Evolutionary conservation across 768 basidiomycete genomes (phyloP), one percentile per base, ranked within the genome.

Genomic region (Rhodotorula babjevae): DNA sequence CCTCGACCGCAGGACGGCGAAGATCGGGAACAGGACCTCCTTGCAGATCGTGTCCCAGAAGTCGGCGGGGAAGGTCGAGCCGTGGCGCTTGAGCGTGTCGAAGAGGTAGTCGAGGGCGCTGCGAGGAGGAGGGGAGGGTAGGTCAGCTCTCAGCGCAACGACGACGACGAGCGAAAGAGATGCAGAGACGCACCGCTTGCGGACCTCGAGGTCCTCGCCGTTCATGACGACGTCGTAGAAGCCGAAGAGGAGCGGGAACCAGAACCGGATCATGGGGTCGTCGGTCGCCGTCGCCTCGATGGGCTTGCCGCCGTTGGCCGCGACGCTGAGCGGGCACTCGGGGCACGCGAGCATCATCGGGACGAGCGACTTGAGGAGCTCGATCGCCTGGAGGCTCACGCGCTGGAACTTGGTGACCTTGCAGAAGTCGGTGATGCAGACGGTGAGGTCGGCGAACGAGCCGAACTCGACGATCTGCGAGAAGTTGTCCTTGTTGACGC

Each of bases 161-260:
- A 18, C 14, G 18, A 2, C 44, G 12, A 12, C 14, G 31, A 12
- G 7, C 21, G 23, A 52, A 6, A 21, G 25, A 18, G 21, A 55
- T 27, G 11, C 0, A 2, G 16, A 65, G 21, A 42, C 92, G 83
- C 80, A 99, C 96, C 97, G 81, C 79, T 94, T 87, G 77, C 96
- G 88, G 64, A 99, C 93, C 86, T 99, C 96, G 40, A 99, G 83
- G 79, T 99, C 96, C 80, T 98, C 96, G 27, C 93, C 96, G 73
- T 96, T 98, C 95, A 99, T 98, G 80, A 99, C 95, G 66, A 99
- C 95, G 80, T 98, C 96, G 82, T 94, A 97, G 83, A 97, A 98
- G n/a, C 91, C 90, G 79, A 98, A 95, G 50, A 98, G 84, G 3
- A 92, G 88, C 0, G 96, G 96, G 84, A 91, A 93, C 96, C 96